Percentiles rank a stretch among this genome's conserved stretches.
Evolutionary conservation across 169 alveolate genomes (phyloP).

Genomic region (Eimeria maxima): DNA sequence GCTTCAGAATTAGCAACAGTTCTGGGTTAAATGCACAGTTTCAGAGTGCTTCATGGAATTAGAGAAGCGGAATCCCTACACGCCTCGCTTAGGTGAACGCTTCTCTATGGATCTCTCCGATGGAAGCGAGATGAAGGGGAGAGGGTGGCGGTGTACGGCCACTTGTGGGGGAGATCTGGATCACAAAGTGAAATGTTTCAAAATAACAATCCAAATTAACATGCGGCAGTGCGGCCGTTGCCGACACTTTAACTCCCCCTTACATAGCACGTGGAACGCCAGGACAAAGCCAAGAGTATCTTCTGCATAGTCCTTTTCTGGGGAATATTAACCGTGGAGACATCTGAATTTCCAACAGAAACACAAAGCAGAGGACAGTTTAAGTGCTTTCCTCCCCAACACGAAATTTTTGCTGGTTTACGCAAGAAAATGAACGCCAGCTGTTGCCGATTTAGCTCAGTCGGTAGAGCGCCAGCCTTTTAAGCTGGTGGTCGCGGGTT

Average conservation of each 20-base stretch:
- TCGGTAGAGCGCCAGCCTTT: conserved; percentile 99
- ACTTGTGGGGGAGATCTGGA: too few species aligned
- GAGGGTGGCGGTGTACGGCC: too few species aligned
- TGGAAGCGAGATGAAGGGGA: too few species aligned
- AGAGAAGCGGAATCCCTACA: too few species aligned
- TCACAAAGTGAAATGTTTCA: background rate
- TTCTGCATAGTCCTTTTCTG: background rate
- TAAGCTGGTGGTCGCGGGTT: conserved; percentile 99
- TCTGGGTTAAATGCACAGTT: too few species aligned
- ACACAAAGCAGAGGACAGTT: background rate
- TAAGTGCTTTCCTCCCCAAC: background rate
- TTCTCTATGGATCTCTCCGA: too few species aligned
- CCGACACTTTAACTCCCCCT: background rate
- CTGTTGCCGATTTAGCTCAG: conserved; percentile 97
- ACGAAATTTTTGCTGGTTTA: background rate
- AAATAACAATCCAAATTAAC: background rate
- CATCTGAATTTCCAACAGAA: too few species aligned
- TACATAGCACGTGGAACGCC: background rate
- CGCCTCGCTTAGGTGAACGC: too few species aligned
- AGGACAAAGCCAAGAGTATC: background rate
- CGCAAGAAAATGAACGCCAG: background rate
- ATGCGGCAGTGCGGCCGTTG: background rate
- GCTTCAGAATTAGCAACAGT: background rate
- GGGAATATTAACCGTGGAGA: too few species aligned
- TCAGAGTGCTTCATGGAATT: too few species aligned